Conservation (phyloP, 176 grass and related monocot genomes). For the Metroxylon sagu region DNA sequence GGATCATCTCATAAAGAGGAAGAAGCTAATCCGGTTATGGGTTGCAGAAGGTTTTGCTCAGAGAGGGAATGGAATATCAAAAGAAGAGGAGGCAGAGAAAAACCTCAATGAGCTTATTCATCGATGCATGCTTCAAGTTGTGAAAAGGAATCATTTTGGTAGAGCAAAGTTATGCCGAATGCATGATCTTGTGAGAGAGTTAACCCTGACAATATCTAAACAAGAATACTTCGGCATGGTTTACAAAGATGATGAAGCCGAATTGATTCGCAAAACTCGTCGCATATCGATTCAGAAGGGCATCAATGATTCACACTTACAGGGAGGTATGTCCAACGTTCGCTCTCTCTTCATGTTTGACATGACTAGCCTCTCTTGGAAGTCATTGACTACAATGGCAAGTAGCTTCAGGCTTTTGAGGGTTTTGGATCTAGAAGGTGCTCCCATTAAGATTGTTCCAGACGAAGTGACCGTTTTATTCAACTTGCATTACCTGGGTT, state of each 20-base stretch:
- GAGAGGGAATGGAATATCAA: slow-evolving; percentile 3
- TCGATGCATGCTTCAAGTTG: slow-evolving; percentile 19
- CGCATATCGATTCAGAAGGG: neutral
- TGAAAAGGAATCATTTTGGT: slow-evolving; percentile 11
- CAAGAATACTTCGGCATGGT: slow-evolving; percentile 1
- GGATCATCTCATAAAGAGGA: slow-evolving; percentile 22
- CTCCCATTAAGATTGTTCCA: too few relatives aligned
- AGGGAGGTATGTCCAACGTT: too few relatives aligned
- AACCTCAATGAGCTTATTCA: slow-evolving; percentile 22
- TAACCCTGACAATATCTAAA: slow-evolving; percentile 15
- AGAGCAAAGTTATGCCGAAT: slow-evolving; percentile 1
- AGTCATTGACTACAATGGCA: too few relatives aligned
- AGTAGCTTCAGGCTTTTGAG: too few relatives aligned
- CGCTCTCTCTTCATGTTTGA: too few relatives aligned
- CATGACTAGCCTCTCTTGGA: too few relatives aligned
- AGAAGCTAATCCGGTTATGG: slow-evolving; percentile 17
- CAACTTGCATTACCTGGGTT: slow-evolving; percentile 2
- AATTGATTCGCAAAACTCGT: neutral
- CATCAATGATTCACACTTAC: too few relatives aligned
- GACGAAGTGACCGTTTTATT: neutral
- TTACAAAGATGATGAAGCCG: neutral
- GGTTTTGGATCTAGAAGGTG: too few relatives aligned
- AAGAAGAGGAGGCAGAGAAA: slow-evolving; percentile 22
- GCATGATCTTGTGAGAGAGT: slow-evolving; percentile 19
- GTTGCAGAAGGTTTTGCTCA: slow-evolving; percentile 28